Evolutionary conservation across 2,329 filamentous ascomycete species (phyloP), one percentile per base, ranked within the genome.

Genomic region (Lachnellula subtilissima): DNA sequence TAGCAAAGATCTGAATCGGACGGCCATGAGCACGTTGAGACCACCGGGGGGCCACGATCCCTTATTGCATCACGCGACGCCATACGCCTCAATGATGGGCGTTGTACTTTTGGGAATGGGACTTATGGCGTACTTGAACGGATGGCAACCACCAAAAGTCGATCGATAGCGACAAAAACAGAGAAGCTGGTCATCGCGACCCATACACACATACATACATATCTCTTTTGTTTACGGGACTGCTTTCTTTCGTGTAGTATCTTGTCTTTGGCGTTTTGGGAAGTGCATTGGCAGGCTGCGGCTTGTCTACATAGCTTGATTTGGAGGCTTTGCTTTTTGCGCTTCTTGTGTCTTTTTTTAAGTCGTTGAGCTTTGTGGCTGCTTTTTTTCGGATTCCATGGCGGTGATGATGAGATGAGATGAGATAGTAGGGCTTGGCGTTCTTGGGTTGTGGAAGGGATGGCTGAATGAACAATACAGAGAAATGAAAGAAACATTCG

Each of bases 51-150:
- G 58, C 67, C 70, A 59, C 76, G 76, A 80, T 48, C 74, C 73
- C 50, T 67, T 80, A 55, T 68, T 82, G 48, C 71, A 77, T 59
- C 78, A 85, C 47, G 79, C 81, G 54, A 77, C 89, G 56, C 89
- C 89, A 15, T 93, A 92, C 67, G 86, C 87, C 42, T 91, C 88
- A 2, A 91, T 93, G 82, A 73, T 94, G 47, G 87, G 89, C 11
- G 89, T 94, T 35, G 89, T 94, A 25, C 72, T 94, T 54, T 75
- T 94, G 58, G 89, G 89, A 35, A 87, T 94, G 75, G 88, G 89
- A 14, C 71, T 94, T 61, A 94, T 94, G 89, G 88, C 88, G 43
- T 92, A 91, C 72, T 79, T 94, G 64, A 94, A 94, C 67, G 87
- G 87, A 51, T 93, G 88, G 88, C 87, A 91, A 59, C 61, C 66